phyloP scores from a whole-genome alignment of 1,284 basidiomycete genomes.

The Trichosporon coremiiforme region DNA sequence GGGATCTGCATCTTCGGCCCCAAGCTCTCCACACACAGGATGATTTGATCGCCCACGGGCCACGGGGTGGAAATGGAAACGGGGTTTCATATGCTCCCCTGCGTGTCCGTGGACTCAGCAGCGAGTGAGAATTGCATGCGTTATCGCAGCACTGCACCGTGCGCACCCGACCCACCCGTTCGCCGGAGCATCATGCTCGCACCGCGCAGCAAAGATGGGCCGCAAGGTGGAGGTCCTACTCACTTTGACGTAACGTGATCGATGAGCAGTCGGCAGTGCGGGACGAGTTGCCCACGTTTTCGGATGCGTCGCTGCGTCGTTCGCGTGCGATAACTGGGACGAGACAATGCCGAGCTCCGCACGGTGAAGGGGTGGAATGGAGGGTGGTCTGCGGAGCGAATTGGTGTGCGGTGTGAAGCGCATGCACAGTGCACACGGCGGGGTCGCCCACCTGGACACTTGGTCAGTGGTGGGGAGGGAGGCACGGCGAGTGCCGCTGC shows the following conservation, averaged over 20 bases:
- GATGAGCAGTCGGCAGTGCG: not conserved
- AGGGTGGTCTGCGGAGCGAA: not conserved
- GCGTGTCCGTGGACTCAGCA: too few species aligned
- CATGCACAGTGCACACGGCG: not conserved
- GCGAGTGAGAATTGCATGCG: too few species aligned
- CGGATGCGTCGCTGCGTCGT: not conserved
- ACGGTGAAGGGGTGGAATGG: not conserved
- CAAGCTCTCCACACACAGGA: too few species aligned
- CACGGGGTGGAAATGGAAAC: too few species aligned
- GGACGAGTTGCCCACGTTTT: not conserved
- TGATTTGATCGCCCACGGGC: too few species aligned
- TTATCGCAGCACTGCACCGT: too few species aligned
- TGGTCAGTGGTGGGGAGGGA: not conserved
- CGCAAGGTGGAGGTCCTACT: not conserved
- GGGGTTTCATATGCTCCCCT: too few species aligned
- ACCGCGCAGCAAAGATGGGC: not conserved
- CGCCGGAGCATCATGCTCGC: not conserved
- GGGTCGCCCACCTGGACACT: not conserved
- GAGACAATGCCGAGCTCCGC: not conserved
- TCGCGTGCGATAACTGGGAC: not conserved
- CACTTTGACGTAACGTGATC: not conserved
- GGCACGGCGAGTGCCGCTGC: conserved; percentile 13
- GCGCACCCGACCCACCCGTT: too few species aligned
- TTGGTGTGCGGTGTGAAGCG: conserved; percentile 1
- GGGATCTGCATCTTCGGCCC: not conserved